These are phyloP conservation scores for Yarrowia sp. DNA, from an alignment of 805 yeast species.

Conservation along the genomic window DNA sequence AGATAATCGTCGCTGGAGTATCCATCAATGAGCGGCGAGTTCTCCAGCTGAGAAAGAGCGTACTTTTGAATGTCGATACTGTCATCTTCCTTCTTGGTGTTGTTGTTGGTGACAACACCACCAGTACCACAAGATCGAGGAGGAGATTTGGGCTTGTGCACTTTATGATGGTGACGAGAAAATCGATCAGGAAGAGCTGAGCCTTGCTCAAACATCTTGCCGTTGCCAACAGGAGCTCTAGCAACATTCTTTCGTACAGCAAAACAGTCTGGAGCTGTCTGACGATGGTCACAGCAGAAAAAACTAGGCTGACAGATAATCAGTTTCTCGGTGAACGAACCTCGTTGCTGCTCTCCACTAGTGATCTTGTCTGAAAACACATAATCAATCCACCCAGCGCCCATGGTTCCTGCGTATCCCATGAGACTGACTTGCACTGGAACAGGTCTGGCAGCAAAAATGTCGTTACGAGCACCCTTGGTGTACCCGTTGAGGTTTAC, in stretches of 20 bases:
- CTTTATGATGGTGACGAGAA: neutral
- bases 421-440: conserved; percentile 48
- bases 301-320: conserved; percentile 45
- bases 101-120: neutral
- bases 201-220: conserved; percentile 4
- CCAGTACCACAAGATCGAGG: conserved; percentile 10
- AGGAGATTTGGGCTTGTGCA: neutral
- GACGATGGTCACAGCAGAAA: conserved; percentile 50
- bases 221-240: neutral
- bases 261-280: conserved; percentile 45
- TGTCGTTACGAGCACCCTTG: conserved; percentile 49
- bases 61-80: conserved; percentile 3
- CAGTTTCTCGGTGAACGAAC: conserved; percentile 46
- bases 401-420: conserved; percentile 51
- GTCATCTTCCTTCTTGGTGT: too few species aligned
- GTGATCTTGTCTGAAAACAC: conserved; percentile 41
- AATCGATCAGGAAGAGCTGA: neutral
- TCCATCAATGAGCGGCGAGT: conserved; percentile 8
- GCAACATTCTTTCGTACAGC: neutral
- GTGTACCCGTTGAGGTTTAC: conserved; percentile 50
- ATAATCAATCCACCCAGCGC: conserved; percentile 46
- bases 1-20: conserved; percentile 39
- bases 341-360: neutral
- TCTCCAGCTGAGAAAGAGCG: conserved; percentile 15
- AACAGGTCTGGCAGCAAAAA: conserved; percentile 49